phyloP scores from a whole-genome alignment of 108 stramenopile species.

The Stephanodiscus minutulus region DNA sequence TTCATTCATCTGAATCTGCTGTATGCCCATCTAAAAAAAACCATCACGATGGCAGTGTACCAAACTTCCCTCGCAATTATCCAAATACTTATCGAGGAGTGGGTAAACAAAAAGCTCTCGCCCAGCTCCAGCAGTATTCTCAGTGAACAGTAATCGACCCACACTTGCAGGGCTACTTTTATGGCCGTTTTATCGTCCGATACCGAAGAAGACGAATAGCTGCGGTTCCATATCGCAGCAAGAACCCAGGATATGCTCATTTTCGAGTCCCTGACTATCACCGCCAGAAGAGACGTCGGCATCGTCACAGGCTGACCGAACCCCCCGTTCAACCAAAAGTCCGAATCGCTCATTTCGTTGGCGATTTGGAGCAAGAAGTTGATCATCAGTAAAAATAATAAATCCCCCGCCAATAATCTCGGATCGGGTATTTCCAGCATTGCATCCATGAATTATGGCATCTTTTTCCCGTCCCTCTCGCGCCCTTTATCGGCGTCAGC shows the following conservation, averaged over 20 bases:
- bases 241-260: conserved; percentile 49
- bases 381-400: conserved; percentile 38
- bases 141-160: conserved; percentile 43
- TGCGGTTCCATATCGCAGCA: conserved; percentile 33
- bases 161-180: conserved; percentile 26
- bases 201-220: conserved; percentile 38
- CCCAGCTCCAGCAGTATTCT: conserved; percentile 37
- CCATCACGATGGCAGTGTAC: conserved; percentile 45
- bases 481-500: not conserved
- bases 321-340: conserved; percentile 61
- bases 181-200: conserved; percentile 24
- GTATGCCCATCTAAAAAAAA: conserved; percentile 33
- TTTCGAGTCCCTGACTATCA: conserved; percentile 44
- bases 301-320: conserved; percentile 65
- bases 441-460: conserved; percentile 17
- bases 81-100: conserved; percentile 22
- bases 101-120: conserved; percentile 25
- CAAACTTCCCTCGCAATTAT: conserved; percentile 31
- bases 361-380: conserved; percentile 47
- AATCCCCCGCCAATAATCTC: conserved; percentile 32
- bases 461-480: not conserved
- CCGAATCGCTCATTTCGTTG: conserved; percentile 41
- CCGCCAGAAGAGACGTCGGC: conserved; percentile 30
- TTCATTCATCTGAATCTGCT: conserved; percentile 21
- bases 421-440: conserved; percentile 42